A percentile compares a stretch with the other conserved stretches of the same genome.
Conservation (phyloP, 1,284 basidiomycete genomes). For the Cutaneotrichosporon dermatis region DNA sequence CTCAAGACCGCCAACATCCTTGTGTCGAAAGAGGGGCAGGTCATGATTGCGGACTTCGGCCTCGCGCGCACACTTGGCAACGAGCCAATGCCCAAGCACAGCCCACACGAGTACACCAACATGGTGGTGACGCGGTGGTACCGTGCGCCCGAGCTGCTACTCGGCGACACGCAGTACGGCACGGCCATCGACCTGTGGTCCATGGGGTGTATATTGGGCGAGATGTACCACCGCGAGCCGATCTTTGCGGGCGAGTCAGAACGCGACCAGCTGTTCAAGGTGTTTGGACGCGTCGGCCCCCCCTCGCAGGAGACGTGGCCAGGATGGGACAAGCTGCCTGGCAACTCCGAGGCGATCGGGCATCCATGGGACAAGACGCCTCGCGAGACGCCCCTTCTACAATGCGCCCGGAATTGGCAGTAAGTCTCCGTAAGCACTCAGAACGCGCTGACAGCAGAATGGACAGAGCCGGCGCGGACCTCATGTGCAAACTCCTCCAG, state of each 20-base stretch:
- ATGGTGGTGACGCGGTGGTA: constrained; percentile 58
- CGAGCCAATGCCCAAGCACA: constrained; percentile 44
- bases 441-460: constrained; percentile 24
- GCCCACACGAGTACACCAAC: constrained; percentile 74
- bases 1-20: constrained; percentile 98
- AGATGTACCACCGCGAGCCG: constrained; percentile 87
- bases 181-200: constrained; percentile 98
- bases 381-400: constrained; percentile 22
- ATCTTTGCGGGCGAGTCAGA: constrained; percentile 86
- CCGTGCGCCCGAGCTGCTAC: constrained; percentile 79
- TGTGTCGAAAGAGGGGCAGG: constrained; percentile 75
- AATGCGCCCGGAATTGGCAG: constrained; percentile 29
- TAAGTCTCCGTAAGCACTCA: constrained; percentile 15
- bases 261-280: constrained; percentile 82
- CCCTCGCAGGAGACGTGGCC: constrained; percentile 73
- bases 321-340: constrained; percentile 69
- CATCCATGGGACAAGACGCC: constrained; percentile 36
- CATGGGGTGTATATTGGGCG: constrained; percentile 89
- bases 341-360: constrained; percentile 63
- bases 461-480: constrained; percentile 41
- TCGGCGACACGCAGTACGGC: constrained; percentile 84
- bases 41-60: constrained; percentile 87
- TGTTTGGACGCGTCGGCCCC: constrained; percentile 82
- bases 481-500: constrained; percentile 51
- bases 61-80: constrained; percentile 62